These are phyloP conservation scores for Debaryomyces psychrophilus DNA, from an alignment of 1,139 yeast genomes.

Conservation along the genomic window DNA sequence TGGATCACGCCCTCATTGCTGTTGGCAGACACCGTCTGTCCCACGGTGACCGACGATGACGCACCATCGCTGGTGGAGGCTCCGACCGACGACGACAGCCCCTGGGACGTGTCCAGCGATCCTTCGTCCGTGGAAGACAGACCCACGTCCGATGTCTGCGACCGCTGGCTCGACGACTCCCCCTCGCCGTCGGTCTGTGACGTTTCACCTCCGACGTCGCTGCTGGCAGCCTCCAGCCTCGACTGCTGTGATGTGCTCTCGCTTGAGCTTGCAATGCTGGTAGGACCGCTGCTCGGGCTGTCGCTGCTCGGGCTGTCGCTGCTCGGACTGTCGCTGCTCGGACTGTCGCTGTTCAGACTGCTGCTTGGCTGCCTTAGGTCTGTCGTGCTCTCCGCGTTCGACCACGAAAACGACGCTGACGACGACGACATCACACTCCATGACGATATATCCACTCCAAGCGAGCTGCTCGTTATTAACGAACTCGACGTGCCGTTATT, in stretches of 20 bases:
- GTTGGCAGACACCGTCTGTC: neutral
- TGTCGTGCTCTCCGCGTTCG: neutral
- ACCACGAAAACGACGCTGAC: neutral
- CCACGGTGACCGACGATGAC: neutral
- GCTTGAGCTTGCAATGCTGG: neutral
- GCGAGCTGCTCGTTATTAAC: neutral
- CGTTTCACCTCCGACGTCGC: neutral
- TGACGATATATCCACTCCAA: neutral
- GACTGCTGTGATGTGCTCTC: neutral
- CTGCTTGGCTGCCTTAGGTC: neutral
- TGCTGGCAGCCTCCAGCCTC: neutral
- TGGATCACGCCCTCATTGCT: constrained; percentile 18
- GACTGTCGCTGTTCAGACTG: no score
- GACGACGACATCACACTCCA: neutral
- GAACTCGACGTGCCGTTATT: neutral
- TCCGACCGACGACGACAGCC: neutral
- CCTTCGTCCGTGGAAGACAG: constrained; percentile 8
- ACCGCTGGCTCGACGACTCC: neutral
- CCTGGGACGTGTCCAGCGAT: neutral
- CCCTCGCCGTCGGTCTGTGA: neutral
- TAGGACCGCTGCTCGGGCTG: neutral
- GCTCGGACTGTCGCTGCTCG: no score
- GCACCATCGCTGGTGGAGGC: neutral
- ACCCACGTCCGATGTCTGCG: neutral
- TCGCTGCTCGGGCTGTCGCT: neutral